These are phyloP conservation scores for Mortierella sp. DNA, from an alignment of 371 early-diverging fungal genomes.

Conservation along the genomic window DNA sequence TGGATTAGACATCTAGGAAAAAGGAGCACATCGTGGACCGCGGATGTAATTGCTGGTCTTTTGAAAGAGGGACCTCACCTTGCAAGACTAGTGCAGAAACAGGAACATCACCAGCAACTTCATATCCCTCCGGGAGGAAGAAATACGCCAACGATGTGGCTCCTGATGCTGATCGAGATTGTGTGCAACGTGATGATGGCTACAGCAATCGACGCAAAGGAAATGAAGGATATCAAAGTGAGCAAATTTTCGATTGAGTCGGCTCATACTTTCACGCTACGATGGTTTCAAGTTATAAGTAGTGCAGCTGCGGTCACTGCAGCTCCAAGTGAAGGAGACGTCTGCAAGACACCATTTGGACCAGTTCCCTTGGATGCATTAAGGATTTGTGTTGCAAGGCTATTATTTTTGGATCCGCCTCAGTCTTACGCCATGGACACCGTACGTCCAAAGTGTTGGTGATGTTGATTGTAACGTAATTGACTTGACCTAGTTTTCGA, in stretches of 20 bases:
- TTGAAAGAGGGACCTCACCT: conserved; percentile 34
- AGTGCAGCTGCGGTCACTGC: background rate
- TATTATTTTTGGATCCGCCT: conserved; percentile 47
- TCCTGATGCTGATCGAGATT: conserved; percentile 45
- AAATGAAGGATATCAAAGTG: conserved; percentile 37
- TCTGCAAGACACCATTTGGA: conserved; percentile 47
- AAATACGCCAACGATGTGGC: conserved; percentile 32
- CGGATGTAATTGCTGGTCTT: conserved; percentile 42
- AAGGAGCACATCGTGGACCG: conserved; percentile 37
- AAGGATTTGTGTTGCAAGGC: conserved; percentile 29
- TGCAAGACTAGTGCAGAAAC: conserved; percentile 31
- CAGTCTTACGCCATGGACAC: conserved; percentile 43
- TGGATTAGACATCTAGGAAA: conserved; percentile 54
- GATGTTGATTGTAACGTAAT: background rate
- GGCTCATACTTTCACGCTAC: conserved; percentile 42
- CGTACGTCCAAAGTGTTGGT: conserved; percentile 9
- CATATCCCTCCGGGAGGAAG: conserved; percentile 20
- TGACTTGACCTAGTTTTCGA: background rate
- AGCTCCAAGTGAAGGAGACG: conserved; percentile 19
- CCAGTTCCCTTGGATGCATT: conserved; percentile 25
- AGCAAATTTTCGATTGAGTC: conserved; percentile 45
- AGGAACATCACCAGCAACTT: conserved; percentile 24
- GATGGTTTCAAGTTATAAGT: conserved; percentile 48
- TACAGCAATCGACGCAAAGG: conserved; percentile 44
- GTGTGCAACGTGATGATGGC: conserved; percentile 54